Conservation (phyloP, 2,329 filamentous ascomycete genomes). For the Keithomyces neogunnii region DNA sequence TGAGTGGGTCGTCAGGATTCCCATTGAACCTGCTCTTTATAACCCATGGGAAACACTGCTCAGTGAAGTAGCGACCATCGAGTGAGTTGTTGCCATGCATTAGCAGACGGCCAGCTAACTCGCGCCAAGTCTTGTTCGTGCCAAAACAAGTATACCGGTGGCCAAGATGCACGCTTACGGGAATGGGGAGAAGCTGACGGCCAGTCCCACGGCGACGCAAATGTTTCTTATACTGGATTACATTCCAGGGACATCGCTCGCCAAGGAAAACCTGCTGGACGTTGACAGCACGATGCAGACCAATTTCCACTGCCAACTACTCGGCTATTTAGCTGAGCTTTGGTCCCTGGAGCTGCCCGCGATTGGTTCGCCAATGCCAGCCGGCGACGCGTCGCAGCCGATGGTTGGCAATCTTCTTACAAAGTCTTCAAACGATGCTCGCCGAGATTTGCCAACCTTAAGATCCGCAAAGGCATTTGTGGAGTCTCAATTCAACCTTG, state of each 20-base stretch:
- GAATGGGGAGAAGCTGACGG: slow-evolving; percentile 5
- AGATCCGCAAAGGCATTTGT: slow-evolving; percentile 3
- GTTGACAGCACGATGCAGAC: slow-evolving; percentile 6
- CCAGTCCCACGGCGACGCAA: slow-evolving; percentile 1
- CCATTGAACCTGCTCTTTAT: slow-evolving; percentile 1
- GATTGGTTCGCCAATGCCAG: slow-evolving; percentile 1
- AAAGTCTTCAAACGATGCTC: slow-evolving; percentile 4
- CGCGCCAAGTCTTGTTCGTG: slow-evolving; percentile 6
- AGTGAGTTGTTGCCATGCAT: slow-evolving; percentile 3
- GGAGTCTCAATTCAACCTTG: slow-evolving; percentile 3
- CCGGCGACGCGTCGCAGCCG: neutral
- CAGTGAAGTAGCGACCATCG: neutral
- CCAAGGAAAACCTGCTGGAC: slow-evolving; percentile 9
- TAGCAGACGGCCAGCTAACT: neutral
- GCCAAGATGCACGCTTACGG: slow-evolving; percentile 13
- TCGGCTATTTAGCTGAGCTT: neutral
- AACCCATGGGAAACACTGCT: neutral
- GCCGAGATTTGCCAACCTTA: slow-evolving; percentile 3
- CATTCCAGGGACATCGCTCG: slow-evolving; percentile 2
- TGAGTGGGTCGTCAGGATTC: slow-evolving; percentile 1
- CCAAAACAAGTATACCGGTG: slow-evolving; percentile 14
- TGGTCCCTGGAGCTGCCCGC: slow-evolving; percentile 1
- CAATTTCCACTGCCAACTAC: slow-evolving; percentile 15
- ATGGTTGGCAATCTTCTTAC: neutral
- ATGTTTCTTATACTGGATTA: slow-evolving; percentile 2